phyloP scores from a whole-genome alignment of 352 stramenopile species.

The Phytophthora rubi region DNA sequence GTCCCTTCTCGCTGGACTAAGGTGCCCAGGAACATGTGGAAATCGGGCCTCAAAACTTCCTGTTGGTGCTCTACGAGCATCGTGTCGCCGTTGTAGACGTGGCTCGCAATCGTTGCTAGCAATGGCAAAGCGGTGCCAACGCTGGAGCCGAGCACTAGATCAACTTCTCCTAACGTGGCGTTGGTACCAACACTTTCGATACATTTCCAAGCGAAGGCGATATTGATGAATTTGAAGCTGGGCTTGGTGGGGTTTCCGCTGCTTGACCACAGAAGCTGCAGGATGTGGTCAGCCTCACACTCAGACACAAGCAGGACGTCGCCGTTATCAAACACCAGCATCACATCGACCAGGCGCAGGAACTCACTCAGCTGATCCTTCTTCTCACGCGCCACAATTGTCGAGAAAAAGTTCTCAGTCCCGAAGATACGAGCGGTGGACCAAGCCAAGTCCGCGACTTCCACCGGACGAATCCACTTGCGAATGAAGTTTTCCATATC shows the following conservation, averaged over 20 bases:
- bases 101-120: not conserved
- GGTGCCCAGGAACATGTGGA: constrained; percentile 15
- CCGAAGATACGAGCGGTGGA: constrained; percentile 27
- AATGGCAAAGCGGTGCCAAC: not conserved
- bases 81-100: constrained; percentile 35
- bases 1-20: not conserved
- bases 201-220: constrained; percentile 2
- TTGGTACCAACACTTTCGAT: not conserved
- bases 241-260: too few relatives aligned
- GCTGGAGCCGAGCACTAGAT: not conserved
- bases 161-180: not conserved
- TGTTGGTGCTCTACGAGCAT: constrained; percentile 12
- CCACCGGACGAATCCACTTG: not conserved
- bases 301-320: constrained; percentile 22
- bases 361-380: constrained; percentile 14
- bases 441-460: constrained; percentile 36
- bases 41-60: not conserved
- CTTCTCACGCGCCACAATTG: constrained; percentile 2
- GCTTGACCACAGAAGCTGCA: constrained; percentile 23
- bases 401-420: constrained; percentile 49
- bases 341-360: constrained; percentile 33
- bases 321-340: constrained; percentile 43
- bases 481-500: constrained; percentile 8
- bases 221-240: constrained; percentile 16
- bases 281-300: too few relatives aligned